A percentile compares a stretch with the other conserved stretches of the same genome.
phyloP scores from a whole-genome alignment of 2,329 filamentous ascomycete species.

The Dactylonectria macrodidyma region DNA sequence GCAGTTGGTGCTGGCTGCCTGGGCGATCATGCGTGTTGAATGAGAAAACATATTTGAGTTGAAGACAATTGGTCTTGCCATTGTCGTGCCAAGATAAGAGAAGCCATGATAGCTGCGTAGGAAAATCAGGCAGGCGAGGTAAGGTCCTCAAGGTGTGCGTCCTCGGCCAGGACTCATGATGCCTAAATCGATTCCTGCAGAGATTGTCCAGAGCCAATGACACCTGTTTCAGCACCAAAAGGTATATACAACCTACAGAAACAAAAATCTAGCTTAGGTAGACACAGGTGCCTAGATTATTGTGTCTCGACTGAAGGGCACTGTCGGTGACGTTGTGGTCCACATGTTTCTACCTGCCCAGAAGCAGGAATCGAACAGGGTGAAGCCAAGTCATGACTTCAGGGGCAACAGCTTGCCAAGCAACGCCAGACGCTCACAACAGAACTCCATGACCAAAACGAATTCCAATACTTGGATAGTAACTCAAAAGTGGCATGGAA shows the following conservation, averaged over 20 bases:
- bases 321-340: no score
- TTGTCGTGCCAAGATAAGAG: constrained; percentile 1
- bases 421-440: no score
- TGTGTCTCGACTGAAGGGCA: background rate
- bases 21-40: background rate
- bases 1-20: constrained; percentile 6
- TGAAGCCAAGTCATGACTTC: no score
- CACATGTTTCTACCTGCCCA: background rate
- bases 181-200: background rate
- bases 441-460: no score
- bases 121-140: background rate
- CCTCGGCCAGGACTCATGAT: background rate
- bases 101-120: background rate
- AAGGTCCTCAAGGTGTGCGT: background rate
- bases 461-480: no score
- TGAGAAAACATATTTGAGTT: background rate
- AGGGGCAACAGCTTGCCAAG: no score
- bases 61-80: constrained; percentile 1
- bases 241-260: background rate
- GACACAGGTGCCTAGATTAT: background rate
- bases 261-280: background rate
- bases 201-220: background rate
- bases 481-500: background rate
- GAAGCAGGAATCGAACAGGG: background rate
- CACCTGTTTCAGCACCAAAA: background rate